A percentile compares a stretch with the other conserved stretches of the same genome.
These are phyloP conservation scores for Erodium moschatum DNA, from an alignment of 441 rosid genomes.

Conservation along the genomic window DNA sequence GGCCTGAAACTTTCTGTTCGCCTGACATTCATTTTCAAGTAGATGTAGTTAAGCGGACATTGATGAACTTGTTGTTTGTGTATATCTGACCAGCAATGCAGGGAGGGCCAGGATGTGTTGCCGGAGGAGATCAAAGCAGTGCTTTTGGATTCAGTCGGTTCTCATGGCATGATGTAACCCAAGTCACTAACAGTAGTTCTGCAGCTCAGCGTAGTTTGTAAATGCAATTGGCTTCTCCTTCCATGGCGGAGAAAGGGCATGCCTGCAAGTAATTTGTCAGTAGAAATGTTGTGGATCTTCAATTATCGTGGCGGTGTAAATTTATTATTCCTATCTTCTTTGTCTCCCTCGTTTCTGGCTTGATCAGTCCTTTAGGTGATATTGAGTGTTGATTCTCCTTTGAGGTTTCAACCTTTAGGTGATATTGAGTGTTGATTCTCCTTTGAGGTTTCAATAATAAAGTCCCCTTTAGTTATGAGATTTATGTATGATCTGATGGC, in stretches of 20 bases:
- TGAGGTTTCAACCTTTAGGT: too few relatives aligned
- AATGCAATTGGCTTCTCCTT: constrained; percentile 12
- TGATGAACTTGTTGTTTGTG: background rate
- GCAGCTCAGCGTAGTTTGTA: constrained; percentile 16
- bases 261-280: background rate
- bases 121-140: constrained; percentile 63
- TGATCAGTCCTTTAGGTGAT: too few relatives aligned
- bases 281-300: constrained; percentile 2
- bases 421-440: too few relatives aligned
- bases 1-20: too few relatives aligned
- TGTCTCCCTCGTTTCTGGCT: too few relatives aligned
- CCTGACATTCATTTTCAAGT: too few relatives aligned
- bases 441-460: too few relatives aligned
- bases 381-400: too few relatives aligned
- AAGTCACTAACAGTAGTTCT: constrained; percentile 16
- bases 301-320: too few relatives aligned
- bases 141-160: constrained; percentile 17
- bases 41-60: background rate
- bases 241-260: background rate
- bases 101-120: constrained; percentile 48
- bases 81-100: constrained; percentile 41
- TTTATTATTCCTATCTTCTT: too few relatives aligned
- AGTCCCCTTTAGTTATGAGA: too few relatives aligned
- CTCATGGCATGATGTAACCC: constrained; percentile 18
- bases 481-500: too few relatives aligned